These are phyloP conservation scores for Sherardia arvensis DNA, from an alignment of 257 asterid genomes.

Conservation along the genomic window DNA sequence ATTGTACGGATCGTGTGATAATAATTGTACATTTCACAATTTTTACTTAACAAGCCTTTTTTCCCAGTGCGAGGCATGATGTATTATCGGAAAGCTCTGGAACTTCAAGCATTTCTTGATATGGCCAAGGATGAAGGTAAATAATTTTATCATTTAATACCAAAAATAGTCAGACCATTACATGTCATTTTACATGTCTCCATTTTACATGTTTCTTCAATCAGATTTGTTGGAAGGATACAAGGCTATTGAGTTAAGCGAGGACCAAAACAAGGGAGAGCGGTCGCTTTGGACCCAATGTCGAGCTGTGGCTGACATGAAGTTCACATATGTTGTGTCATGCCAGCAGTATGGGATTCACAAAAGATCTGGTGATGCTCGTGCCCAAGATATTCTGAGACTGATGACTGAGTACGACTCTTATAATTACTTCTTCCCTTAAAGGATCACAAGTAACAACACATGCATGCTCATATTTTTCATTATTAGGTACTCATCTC, in stretches of 20 bases:
- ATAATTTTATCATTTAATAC: conserved; percentile 10
- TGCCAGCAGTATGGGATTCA: conserved; percentile 91
- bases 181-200: neutral
- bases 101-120: conserved; percentile 97
- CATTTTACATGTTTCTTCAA: conserved; percentile 12
- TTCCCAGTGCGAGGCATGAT: conserved; percentile 93
- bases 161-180: neutral
- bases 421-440: conserved; percentile 9
- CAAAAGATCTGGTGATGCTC: conserved; percentile 82
- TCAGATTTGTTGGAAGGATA: conserved; percentile 96
- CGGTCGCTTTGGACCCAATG: conserved; percentile 92
- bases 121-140: conserved; percentile 99
- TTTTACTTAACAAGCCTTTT: neutral
- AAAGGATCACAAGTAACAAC: neutral
- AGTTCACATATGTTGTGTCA: conserved; percentile 91
- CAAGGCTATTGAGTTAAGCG: conserved; percentile 89
- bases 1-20: conserved; percentile 1
- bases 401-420: conserved; percentile 81
- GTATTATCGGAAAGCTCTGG: conserved; percentile 97
- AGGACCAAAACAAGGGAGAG: conserved; percentile 97
- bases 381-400: conserved; percentile 87
- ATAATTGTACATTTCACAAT: no score
- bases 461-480: conserved; percentile 7
- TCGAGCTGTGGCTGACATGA: conserved; percentile 99
- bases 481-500: conserved; percentile 76